Conservation (phyloP, 2,329 filamentous ascomycete genomes). For the Paraphoma sp. region DNA sequence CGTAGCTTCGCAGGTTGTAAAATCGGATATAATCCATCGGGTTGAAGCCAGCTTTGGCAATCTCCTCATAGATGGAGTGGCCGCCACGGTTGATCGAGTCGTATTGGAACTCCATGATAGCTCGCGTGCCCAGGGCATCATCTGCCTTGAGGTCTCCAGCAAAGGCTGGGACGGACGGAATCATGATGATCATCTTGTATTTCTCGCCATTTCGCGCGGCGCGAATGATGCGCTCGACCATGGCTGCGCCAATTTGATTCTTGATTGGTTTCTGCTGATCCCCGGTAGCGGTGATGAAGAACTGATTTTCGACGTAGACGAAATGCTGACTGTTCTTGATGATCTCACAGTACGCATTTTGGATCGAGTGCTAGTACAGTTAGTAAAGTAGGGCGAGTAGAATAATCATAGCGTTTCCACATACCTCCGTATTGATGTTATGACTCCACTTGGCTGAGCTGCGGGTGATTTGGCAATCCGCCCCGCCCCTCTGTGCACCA, state of each 20-base stretch:
- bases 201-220: slow-evolving; percentile 69
- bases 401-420: slow-evolving; percentile 9
- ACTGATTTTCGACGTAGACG: slow-evolving; percentile 84
- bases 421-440: slow-evolving; percentile 62
- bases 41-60: slow-evolving; percentile 70
- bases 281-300: slow-evolving; percentile 85
- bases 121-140: slow-evolving; percentile 75
- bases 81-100: slow-evolving; percentile 78
- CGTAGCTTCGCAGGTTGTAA: slow-evolving; percentile 85
- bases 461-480: slow-evolving; percentile 47
- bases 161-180: slow-evolving; percentile 82
- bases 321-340: slow-evolving; percentile 75
- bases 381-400: neutral
- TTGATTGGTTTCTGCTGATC: slow-evolving; percentile 73
- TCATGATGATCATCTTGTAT: slow-evolving; percentile 78
- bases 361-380: slow-evolving; percentile 72
- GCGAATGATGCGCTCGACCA: slow-evolving; percentile 77
- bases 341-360: slow-evolving; percentile 79
- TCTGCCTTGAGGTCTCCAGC: slow-evolving; percentile 79
- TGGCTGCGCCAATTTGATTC: slow-evolving; percentile 79
- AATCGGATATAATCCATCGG: slow-evolving; percentile 78
- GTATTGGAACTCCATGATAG: slow-evolving; percentile 88
- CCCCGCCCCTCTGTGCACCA: slow-evolving; percentile 34
- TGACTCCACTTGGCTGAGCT: slow-evolving; percentile 64
- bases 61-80: slow-evolving; percentile 76